Base-by-base conservation (phyloP, 805 yeast species). In the Suhomyces pyralidae region DNA sequence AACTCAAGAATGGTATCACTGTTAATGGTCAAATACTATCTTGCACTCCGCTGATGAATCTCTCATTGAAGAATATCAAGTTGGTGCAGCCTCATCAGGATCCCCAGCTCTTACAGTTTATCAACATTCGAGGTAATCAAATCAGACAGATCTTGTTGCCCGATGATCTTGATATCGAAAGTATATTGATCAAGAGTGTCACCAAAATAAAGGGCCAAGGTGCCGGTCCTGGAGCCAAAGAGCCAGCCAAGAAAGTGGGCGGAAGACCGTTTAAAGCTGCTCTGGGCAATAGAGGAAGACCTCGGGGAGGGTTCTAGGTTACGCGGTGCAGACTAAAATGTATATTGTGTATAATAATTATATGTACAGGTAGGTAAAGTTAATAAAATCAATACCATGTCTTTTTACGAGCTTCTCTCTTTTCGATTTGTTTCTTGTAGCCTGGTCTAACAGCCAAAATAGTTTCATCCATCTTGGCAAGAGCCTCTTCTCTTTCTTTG, bases 21-120 rank as follows among this genome's bases (percentile, higher is more conserved):
- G 81, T 93, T 5, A 82, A 88, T 61, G 98, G 98, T 0, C 88
- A 92, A 12, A 75, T 93, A 24, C 82, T 87, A 40, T 82, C 91
- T 6, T 96, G 94, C 40, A 79, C 96, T 2, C 97, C 97, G 25
- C 81, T 88, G 56, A 92, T 92, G 98, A 92, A 92, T 69, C 84
- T 92, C 45, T 83, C 90, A 4, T 69, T 92, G 55, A 84, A 87
- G 61, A 88, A 87, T 58, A 93, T 89, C 46, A 88, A 85, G 60
- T 83, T 93, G 80, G 84, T 92, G 2, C 79, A 88, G 44, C 82
- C 80, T 51, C 80, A 84, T 64, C 83, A 88, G 51, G 88, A 83
- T 51, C 87, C 96, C 0, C 79, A 83, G 40, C 69, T 80, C 10
- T 72, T 91, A 58, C 96, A 90, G 60, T 88, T 81, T 67, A 86